These are phyloP conservation scores for Trichoderma gamsii DNA, from an alignment of 495 filamentous ascomycete genomes.

Conservation along the genomic window DNA sequence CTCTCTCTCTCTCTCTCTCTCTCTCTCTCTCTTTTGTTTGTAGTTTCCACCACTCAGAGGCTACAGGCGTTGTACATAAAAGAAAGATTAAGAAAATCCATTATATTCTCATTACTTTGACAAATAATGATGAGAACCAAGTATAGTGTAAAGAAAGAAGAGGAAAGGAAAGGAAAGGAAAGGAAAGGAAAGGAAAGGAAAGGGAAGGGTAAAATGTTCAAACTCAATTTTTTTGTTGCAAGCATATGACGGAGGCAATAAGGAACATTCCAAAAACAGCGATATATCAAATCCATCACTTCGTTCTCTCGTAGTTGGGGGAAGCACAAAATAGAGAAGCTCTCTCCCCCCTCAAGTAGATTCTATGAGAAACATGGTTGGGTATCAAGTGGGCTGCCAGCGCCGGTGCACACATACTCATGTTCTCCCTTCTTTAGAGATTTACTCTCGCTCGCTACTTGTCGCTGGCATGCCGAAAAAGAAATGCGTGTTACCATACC, in stretches of 20 bases:
- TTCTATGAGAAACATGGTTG: slow-evolving; percentile 5
- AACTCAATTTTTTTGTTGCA: neutral
- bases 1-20: no score
- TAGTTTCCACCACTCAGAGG: no score
- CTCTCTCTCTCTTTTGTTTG: no score
- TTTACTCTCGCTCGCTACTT: no score
- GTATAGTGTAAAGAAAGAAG: neutral
- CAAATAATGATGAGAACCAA: neutral
- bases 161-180: neutral
- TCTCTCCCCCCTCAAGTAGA: neutral
- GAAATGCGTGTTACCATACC: no score
- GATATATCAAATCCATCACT: neutral
- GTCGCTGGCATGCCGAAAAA: no score
- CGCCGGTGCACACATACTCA: neutral
- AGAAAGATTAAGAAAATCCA: neutral
- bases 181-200: neutral
- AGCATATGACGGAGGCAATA: neutral
- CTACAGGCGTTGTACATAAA: no score
- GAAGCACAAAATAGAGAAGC: neutral
- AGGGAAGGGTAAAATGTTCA: neutral
- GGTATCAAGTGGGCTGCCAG: neutral
- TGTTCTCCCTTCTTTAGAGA: neutral
- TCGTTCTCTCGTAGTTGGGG: neutral
- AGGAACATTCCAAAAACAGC: neutral
- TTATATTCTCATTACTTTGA: no score